Evolutionary conservation across 768 basidiomycete genomes (phyloP), one percentile per base, ranked within the genome.

Genomic region (Lactifluus echinatus): DNA sequence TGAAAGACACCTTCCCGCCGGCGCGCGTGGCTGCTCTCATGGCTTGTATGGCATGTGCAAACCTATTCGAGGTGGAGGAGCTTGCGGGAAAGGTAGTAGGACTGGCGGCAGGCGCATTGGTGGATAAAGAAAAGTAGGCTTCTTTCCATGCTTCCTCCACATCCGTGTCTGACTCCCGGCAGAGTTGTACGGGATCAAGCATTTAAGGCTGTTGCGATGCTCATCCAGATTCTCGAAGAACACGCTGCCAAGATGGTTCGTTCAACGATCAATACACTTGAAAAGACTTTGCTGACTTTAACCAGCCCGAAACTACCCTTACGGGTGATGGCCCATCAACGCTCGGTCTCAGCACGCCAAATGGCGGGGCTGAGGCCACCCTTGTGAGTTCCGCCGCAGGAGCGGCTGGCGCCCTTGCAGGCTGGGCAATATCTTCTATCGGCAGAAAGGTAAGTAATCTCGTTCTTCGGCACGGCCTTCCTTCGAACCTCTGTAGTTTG

Each of bases 181-280:
- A 98, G 95, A 64, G 70, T 91, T 7, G 95, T 98, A 0, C 82
- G 96, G 19, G 94, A 97, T 70, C 95, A 97, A 66, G 95, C 91
- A 2, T 97, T 95, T 77, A 95, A 89, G 70, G 87, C 93, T 6
- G 76, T 95, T 53, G 89, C 91, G 42, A 73, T 95, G 47, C 93
- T 96, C 66, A 75, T 95, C 60, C 89, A 88, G 69, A 83, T 79
- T 61, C 72, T 97, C 28, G 92, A 96, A 66, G 78, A 74, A 8
- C 79, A 96, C 64, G 89, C 86, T 2, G 78, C 78, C 0, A 77
- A 80, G 2, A 89, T 99, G 93, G 94, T 93, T 51, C n/a, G 77
- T 62, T 10, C 49, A 8, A 14, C 28, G 45, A 28, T 42, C 73
- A 28, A 21, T 4, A 29, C 15, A 21, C 28, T 29, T 36, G n/a